Percentiles rank a stretch among this genome's conserved stretches.
Evolutionary conservation across 805 yeast genomes (phyloP).

Genomic region (Candida boidinii): DNA sequence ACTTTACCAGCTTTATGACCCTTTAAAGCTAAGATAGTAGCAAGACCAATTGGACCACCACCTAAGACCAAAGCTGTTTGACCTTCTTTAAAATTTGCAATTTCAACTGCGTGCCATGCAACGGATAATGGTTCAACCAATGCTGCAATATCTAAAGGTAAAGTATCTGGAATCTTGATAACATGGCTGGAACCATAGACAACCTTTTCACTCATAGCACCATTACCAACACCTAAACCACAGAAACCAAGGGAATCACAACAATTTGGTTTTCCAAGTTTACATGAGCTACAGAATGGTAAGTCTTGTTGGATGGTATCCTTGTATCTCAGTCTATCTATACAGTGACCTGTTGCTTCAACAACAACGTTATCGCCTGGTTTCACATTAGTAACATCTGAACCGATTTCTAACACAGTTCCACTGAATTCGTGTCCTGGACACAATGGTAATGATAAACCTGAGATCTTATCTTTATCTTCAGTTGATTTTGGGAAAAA

Average conservation of each 20-base stretch:
- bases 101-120: conserved; percentile 50
- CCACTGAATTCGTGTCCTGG: conserved; percentile 30
- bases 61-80: conserved; percentile 45
- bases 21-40: conserved; percentile 44
- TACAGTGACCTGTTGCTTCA: conserved; percentile 51
- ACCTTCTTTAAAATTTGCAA: conserved; percentile 35
- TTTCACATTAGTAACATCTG: conserved; percentile 31
- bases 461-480: conserved; percentile 28
- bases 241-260: conserved; percentile 34
- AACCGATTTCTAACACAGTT: conserved; percentile 31
- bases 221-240: conserved; percentile 43
- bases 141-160: conserved; percentile 33
- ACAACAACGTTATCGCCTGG: conserved; percentile 54
- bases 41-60: conserved; percentile 57
- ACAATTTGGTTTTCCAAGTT: conserved; percentile 34
- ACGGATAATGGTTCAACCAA: conserved; percentile 51
- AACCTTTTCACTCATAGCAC: conserved; percentile 34
- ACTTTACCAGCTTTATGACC: conserved; percentile 40
- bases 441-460: conserved; percentile 23
- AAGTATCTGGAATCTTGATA: conserved; percentile 21
- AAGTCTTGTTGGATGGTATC: conserved; percentile 18
- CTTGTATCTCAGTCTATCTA: conserved; percentile 25
- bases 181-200: conserved; percentile 28
- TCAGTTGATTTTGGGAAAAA: conserved; percentile 32
- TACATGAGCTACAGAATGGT: conserved; percentile 34